Conservation (phyloP, 345 rosid genomes). For the Capsella bursapastoris region DNA sequence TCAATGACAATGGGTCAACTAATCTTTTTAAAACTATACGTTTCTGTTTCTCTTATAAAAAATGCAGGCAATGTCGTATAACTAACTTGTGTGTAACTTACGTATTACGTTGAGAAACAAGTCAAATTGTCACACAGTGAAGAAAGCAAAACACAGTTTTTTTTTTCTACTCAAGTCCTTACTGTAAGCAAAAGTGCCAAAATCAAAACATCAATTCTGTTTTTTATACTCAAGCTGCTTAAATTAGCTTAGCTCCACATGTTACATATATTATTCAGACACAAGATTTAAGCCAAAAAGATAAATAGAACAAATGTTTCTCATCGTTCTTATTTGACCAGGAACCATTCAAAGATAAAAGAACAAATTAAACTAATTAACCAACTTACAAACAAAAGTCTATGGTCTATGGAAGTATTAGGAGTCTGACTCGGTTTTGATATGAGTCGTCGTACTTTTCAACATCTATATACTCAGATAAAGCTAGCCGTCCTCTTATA, state of each 20-base stretch:
- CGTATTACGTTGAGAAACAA: background rate
- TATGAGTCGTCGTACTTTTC: slow-evolving; percentile 21
- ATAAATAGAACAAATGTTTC: background rate
- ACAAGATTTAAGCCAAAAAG: background rate
- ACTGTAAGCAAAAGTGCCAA: slow-evolving; percentile 10
- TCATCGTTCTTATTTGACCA: slow-evolving; percentile 24
- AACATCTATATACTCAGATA: slow-evolving; percentile 9
- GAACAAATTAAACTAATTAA: background rate
- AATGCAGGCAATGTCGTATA: too few species aligned
- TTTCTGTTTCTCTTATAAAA: too few species aligned
- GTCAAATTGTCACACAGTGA: slow-evolving; percentile 10
- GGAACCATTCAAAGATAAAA: slow-evolving; percentile 12
- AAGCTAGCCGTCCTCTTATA: slow-evolving; percentile 20
- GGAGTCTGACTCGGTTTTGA: slow-evolving; percentile 32
- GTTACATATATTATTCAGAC: slow-evolving; percentile 1
- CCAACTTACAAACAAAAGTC: too few species aligned
- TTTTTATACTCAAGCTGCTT: background rate
- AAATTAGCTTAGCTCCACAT: slow-evolving; percentile 6
- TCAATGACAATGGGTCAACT: too few species aligned
- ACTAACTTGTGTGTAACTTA: too few species aligned
- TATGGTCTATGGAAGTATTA: background rate
- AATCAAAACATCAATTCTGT: slow-evolving; percentile 19
- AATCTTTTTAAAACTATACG: too few species aligned
- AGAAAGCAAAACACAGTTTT: background rate
- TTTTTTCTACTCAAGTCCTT: background rate